These are phyloP conservation scores for Exophiala sp. DNA, from an alignment of 2,329 filamentous ascomycete species.

Conservation along the genomic window DNA sequence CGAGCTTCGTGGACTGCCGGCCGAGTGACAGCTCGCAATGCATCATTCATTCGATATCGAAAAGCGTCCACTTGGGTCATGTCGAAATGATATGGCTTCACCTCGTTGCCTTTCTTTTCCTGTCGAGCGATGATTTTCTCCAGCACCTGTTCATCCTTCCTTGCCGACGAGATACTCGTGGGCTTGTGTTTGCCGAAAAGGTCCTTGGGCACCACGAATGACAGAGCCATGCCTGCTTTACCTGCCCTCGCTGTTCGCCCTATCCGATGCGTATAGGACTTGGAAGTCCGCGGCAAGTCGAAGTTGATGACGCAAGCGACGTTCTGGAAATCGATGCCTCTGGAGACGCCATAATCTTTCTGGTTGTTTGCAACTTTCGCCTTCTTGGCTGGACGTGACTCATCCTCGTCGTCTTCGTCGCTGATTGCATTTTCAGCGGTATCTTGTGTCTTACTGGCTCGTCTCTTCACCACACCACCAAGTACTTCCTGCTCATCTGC, in stretches of 20 bases:
- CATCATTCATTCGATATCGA: constrained; percentile 91
- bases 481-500: constrained; percentile 87
- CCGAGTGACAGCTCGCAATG: constrained; percentile 81
- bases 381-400: constrained; percentile 49
- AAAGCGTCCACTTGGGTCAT: constrained; percentile 93
- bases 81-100: constrained; percentile 91
- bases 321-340: constrained; percentile 95
- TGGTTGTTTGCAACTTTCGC: constrained; percentile 67
- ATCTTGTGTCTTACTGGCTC: constrained; percentile 27
- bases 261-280: constrained; percentile 95
- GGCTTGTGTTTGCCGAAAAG: constrained; percentile 86
- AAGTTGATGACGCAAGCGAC: constrained; percentile 96
- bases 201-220: constrained; percentile 81
- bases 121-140: constrained; percentile 77
- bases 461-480: constrained; percentile 44
- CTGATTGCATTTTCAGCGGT: constrained; percentile 35
- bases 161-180: constrained; percentile 69
- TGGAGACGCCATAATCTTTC: constrained; percentile 89
- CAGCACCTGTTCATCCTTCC: constrained; percentile 81
- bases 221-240: constrained; percentile 90
- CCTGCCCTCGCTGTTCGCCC: constrained; percentile 89
- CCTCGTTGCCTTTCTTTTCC: constrained; percentile 69
- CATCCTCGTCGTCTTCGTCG: constrained; percentile 37
- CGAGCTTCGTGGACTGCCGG: constrained; percentile 87
- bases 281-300: constrained; percentile 81